phyloP scores from a whole-genome alignment of 2,329 filamentous ascomycete species.

The Phaeomoniella chlamydospora region DNA sequence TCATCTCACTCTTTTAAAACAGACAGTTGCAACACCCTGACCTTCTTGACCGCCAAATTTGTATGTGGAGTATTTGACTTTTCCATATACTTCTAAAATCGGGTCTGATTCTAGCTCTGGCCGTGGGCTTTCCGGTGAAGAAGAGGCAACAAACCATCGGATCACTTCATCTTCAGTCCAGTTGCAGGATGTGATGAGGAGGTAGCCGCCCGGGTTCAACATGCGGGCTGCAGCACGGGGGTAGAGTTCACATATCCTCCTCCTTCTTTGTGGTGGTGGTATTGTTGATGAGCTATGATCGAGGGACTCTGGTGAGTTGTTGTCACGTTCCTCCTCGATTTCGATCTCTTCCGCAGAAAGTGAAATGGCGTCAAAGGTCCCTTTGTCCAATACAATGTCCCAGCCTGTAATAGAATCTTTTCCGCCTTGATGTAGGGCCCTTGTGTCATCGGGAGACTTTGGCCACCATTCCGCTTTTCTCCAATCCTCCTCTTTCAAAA shows the following conservation, averaged over 20 bases:
- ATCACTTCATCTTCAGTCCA: slow-evolving; percentile 86
- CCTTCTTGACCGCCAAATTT: slow-evolving; percentile 80
- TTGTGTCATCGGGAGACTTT: slow-evolving; percentile 17
- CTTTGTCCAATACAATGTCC: slow-evolving; percentile 93
- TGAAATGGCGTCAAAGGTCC: slow-evolving; percentile 90
- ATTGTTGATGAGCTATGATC: slow-evolving; percentile 17
- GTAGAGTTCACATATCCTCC: slow-evolving; percentile 61
- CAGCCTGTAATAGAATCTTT: slow-evolving; percentile 40
- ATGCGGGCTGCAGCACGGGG: slow-evolving; percentile 51
- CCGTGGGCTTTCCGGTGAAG: slow-evolving; percentile 6
- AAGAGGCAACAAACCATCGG: slow-evolving; percentile 54
- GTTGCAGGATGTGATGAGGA: slow-evolving; percentile 91
- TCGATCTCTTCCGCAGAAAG: slow-evolving; percentile 31
- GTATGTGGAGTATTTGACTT: slow-evolving; percentile 72
- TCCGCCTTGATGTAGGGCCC: slow-evolving; percentile 1
- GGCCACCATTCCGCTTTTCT: slow-evolving; percentile 6
- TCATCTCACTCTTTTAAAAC: slow-evolving; percentile 45
- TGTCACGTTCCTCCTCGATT: slow-evolving; percentile 11
- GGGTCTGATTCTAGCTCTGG: slow-evolving; percentile 8
- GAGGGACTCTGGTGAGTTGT: slow-evolving; percentile 10
- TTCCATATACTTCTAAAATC: slow-evolving; percentile 45
- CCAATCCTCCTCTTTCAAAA: slow-evolving; percentile 16
- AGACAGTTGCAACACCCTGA: slow-evolving; percentile 76
- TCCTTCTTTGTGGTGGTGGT: not conserved
- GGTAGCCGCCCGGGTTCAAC: slow-evolving; percentile 54